Base-by-base conservation (phyloP, 257 asterid genomes). In the Lantana camara region DNA sequence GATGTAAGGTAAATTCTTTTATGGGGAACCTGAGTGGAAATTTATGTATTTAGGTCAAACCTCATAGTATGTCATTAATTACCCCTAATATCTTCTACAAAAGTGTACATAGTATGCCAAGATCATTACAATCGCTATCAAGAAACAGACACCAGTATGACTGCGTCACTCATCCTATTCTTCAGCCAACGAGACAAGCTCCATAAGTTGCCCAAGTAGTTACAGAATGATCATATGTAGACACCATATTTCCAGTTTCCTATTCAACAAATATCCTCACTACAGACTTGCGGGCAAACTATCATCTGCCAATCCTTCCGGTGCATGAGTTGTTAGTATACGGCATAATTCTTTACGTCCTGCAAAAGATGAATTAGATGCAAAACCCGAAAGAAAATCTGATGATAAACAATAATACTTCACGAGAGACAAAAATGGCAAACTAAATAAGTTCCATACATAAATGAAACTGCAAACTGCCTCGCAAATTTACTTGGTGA, bases 301-400 rank as follows among this genome's bases (percentile, higher is more conserved):
- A 57, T 1, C 37, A 9, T 21, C 37, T n/a, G 56, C 16, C 30
- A 29, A 11, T 16, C 27, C 47, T 52, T 45, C n/a, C n/a, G 35
- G 37, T 51, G 53, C 54, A n/a, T n/a, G 2, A 9, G 27, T 29
- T 15, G 40, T 60, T 52, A 60, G 48, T 24, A 41, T 45, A 65
- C 66, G 22, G 56, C 37, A 19, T 21, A 27, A n/a, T 7, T 17
- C 40, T 40, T 22, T 27, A 42, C 46, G 40, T 7, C 16, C 45
- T 34, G 50, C 29, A 37, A 29, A 35, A 21, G 54, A 55, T 47
- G 15, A 19, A 27, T 56, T 20, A 53, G 35, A n/a, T 40, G 6
- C 38, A 17, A 23, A 16, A 37, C 4, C 3, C 15, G n/a, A 17
- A 15, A 10, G 14, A n/a, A 27, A 5, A 45, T 21, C 45, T 27